Conservation (phyloP, 805 yeast species). For the Debaryomyces maramus region DNA sequence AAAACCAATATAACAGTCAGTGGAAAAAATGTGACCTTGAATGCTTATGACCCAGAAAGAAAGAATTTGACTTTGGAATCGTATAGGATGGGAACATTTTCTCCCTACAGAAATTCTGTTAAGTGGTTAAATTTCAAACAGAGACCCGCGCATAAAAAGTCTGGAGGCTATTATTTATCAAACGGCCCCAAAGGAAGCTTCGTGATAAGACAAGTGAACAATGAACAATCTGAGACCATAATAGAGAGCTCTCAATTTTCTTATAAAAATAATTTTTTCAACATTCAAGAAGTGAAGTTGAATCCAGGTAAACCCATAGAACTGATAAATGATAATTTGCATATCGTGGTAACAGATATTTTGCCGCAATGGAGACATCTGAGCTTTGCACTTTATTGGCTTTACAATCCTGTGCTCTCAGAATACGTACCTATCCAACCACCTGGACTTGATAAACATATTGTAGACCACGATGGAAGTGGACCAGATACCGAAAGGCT, state of each 20-base stretch:
- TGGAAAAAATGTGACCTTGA: slow-evolving; percentile 32
- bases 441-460: slow-evolving; percentile 10
- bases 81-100: slow-evolving; percentile 23
- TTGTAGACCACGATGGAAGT: slow-evolving; percentile 5
- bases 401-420: slow-evolving; percentile 26
- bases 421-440: slow-evolving; percentile 37
- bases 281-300: slow-evolving; percentile 34
- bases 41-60: slow-evolving; percentile 24
- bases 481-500: slow-evolving; percentile 13
- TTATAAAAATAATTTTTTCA: slow-evolving; percentile 41
- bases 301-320: slow-evolving; percentile 45
- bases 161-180: slow-evolving; percentile 33
- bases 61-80: slow-evolving; percentile 29
- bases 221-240: slow-evolving; percentile 26
- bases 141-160: slow-evolving; percentile 22
- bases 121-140: slow-evolving; percentile 33
- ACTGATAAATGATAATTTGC: slow-evolving; percentile 39
- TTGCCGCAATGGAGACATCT: slow-evolving; percentile 45
- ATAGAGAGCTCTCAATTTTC: slow-evolving; percentile 34
- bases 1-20: slow-evolving; percentile 21
- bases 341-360: slow-evolving; percentile 55
- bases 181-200: slow-evolving; percentile 11
- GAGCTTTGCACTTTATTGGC: slow-evolving; percentile 38
- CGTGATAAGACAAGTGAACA: slow-evolving; percentile 26
- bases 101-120: slow-evolving; percentile 15